Evolutionary conservation across 2,329 filamentous ascomycete species (phyloP), one percentile per base, ranked within the genome.

Genomic region (Elsinoe necatrix): DNA sequence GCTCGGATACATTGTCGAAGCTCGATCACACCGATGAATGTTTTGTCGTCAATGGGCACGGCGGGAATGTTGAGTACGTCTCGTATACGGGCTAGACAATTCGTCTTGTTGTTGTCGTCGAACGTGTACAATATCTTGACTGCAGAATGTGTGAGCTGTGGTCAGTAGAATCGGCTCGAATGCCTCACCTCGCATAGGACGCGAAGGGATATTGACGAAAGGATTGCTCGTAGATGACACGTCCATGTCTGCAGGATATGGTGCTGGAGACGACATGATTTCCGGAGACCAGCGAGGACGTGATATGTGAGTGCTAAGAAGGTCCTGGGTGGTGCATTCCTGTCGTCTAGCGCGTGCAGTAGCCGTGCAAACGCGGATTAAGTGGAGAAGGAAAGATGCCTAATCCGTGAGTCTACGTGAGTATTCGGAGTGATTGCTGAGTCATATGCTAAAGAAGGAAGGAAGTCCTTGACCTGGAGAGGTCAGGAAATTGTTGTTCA

Each of bases 91-190:
- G 92, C 91, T 51, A 98, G 79, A 71, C 90, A 96, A 68, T 92
- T 91, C 61, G 89, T 85, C 72, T 90, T 90, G 73, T 83, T 86
- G 63, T 92, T 85, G 67, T 85, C 84, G 70, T 97, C 91, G 73
- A 97, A 96, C 29, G 90, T 95, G 73, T 97, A 98, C 60, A 95
- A 84, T 51, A 97, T 87, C 78, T 97, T 97, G 72, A 97, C 91
- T 95, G 59, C 54, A 42, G 50, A 31, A 29, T 3, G 20, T 14
- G 47, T 61, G 18, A 61, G 59, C 54, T 37, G 7, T 34, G 31
- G 27, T 43, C 20, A 34, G 11, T 16, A 41, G 35, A 18, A 51
- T 18, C 9, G 27, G n/a, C n/a, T 16, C 8, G 23, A 29, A 2
- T 47, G 8, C 16, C 37, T 14, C 54, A 71, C 72, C 72, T 72